These are phyloP conservation scores for Lycium barbarum DNA, from an alignment of 257 asterid genomes.

Conservation along the genomic window DNA sequence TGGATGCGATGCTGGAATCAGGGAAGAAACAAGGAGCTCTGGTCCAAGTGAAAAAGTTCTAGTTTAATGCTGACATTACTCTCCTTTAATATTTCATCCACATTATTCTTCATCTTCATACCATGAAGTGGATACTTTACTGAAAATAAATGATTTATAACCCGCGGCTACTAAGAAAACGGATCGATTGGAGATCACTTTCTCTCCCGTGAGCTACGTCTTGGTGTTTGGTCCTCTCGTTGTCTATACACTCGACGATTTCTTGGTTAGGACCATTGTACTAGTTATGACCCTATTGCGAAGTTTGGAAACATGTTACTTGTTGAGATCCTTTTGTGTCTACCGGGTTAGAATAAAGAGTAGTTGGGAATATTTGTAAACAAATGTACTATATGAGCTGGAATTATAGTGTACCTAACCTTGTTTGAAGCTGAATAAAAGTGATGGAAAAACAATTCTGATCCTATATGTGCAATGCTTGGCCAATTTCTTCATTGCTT, in stretches of 20 bases:
- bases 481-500: no score
- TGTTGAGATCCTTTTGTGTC: not conserved
- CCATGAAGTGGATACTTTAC: not conserved
- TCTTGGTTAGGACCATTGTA: not conserved
- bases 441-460: not conserved
- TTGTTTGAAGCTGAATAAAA: not conserved
- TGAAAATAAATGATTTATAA: not conserved
- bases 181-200: not conserved
- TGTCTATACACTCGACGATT: not conserved
- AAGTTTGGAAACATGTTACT: not conserved
- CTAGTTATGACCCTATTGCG: not conserved
- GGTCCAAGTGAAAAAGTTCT: constrained; percentile 67
- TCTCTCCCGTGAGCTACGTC: not conserved
- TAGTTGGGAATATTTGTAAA: not conserved
- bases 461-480: not conserved
- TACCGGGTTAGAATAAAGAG: not conserved
- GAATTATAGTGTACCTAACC: not conserved
- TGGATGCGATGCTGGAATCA: constrained; percentile 94
- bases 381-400: not conserved
- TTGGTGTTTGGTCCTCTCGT: not conserved
- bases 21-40: constrained; percentile 67
- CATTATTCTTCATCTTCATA: constrained; percentile 1
- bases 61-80: constrained; percentile 28
- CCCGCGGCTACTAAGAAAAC: not conserved
- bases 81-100: not conserved